These are phyloP conservation scores for Cyclaneusma minus DNA, from an alignment of 2,329 filamentous ascomycete species.

Conservation along the genomic window DNA sequence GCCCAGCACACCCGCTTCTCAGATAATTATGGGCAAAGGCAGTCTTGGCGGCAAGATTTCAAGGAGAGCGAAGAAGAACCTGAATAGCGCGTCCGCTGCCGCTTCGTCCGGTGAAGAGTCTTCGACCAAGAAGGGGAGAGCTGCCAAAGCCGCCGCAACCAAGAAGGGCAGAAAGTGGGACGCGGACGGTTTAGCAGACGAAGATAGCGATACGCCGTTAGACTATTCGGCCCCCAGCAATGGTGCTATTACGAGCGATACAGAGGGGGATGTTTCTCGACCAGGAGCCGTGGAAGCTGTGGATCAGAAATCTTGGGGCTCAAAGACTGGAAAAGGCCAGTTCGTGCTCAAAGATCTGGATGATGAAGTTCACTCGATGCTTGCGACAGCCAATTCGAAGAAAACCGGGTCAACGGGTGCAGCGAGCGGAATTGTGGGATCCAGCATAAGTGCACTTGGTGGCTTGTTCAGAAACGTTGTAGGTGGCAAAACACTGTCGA, in stretches of 20 bases:
- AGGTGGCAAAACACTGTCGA: slow-evolving; percentile 82
- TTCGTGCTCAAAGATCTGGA: slow-evolving; percentile 89
- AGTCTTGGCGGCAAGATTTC: slow-evolving; percentile 66
- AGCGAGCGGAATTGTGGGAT: slow-evolving; percentile 54
- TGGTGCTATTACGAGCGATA: slow-evolving; percentile 35
- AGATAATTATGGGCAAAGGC: slow-evolving; percentile 58
- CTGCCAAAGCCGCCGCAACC: slow-evolving; percentile 31
- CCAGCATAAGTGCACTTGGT: slow-evolving; percentile 67
- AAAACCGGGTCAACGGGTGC: slow-evolving; percentile 26
- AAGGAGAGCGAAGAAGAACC: slow-evolving; percentile 62
- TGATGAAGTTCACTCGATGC: slow-evolving; percentile 81
- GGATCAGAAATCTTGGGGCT: slow-evolving; percentile 70
- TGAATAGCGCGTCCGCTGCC: slow-evolving; percentile 37
- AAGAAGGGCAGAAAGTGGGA: slow-evolving; percentile 93
- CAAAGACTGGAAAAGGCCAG: slow-evolving; percentile 70
- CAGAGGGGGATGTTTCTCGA: slow-evolving; percentile 28
- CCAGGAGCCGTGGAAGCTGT: slow-evolving; percentile 55
- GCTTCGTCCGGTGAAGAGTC: slow-evolving; percentile 76
- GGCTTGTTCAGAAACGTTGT: slow-evolving; percentile 90
- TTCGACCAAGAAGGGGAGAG: slow-evolving; percentile 40
- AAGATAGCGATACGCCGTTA: slow-evolving; percentile 59
- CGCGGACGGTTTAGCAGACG: slow-evolving; percentile 72
- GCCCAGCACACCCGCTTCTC: slow-evolving; percentile 57
- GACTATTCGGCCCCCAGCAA: slow-evolving; percentile 69
- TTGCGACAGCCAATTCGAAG: slow-evolving; percentile 63